Evolutionary conservation across 129 eudicot genomes (phyloP).

Genomic region (Chrysanthemum makinoi): DNA sequence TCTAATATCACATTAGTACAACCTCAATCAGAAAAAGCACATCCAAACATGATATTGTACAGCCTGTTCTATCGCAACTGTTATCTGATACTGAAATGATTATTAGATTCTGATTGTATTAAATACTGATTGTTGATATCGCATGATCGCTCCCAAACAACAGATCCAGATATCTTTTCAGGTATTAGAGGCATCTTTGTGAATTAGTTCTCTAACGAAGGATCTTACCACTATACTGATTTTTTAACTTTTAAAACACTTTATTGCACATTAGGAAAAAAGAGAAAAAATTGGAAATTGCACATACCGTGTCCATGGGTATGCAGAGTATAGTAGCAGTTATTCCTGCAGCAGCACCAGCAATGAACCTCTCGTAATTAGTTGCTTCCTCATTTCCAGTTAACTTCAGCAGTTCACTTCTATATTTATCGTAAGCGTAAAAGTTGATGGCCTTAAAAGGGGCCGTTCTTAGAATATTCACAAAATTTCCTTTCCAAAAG

Average conservation of each 20-base stretch:
- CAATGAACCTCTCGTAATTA: slow-evolving; percentile 80
- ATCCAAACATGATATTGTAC: too few species aligned
- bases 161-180: too few species aligned
- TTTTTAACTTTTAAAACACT: not conserved
- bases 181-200: too few species aligned
- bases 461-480: slow-evolving; percentile 91
- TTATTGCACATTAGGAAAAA: slow-evolving; percentile 14
- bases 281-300: not conserved
- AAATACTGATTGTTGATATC: too few species aligned
- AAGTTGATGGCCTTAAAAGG: slow-evolving; percentile 95
- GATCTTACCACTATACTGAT: too few species aligned
- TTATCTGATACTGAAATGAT: too few species aligned
- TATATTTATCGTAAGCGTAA: slow-evolving; percentile 90
- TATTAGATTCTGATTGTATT: too few species aligned
- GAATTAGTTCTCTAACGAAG: too few species aligned
- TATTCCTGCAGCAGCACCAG: slow-evolving; percentile 98
- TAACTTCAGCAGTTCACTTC: slow-evolving; percentile 64
- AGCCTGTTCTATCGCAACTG: too few species aligned
- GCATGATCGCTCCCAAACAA: too few species aligned
- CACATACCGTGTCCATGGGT: slow-evolving; percentile 96
- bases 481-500: slow-evolving; percentile 98
- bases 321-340: slow-evolving; percentile 94
- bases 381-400: slow-evolving; percentile 81
- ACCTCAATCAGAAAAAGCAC: too few species aligned
- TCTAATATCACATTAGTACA: too few species aligned